Percentiles rank a stretch among this genome's conserved stretches.
Conservation (phyloP, 2,329 filamentous ascomycete species). For the Cadophora sp. region DNA sequence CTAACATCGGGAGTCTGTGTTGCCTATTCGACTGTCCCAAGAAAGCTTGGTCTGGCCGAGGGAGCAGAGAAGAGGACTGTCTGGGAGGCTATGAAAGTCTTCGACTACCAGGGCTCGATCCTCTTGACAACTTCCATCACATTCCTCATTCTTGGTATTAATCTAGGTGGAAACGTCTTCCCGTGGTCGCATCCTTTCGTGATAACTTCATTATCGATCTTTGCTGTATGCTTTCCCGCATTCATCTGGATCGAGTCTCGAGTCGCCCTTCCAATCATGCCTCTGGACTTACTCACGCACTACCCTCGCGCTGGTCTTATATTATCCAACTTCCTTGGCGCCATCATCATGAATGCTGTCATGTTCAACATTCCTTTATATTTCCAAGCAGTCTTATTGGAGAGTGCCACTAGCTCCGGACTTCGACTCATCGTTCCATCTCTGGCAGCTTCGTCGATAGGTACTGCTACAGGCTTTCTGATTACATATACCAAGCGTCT, state of each 20-base stretch:
- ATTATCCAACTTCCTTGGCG: slow-evolving; percentile 59
- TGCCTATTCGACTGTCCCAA: slow-evolving; percentile 56
- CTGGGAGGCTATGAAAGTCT: slow-evolving; percentile 58
- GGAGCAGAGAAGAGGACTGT: slow-evolving; percentile 52
- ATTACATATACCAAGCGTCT: slow-evolving; percentile 65
- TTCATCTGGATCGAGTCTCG: slow-evolving; percentile 60
- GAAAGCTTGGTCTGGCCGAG: slow-evolving; percentile 55
- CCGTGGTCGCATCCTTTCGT: slow-evolving; percentile 67
- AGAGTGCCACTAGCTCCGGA: slow-evolving; percentile 73
- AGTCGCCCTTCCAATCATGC: slow-evolving; percentile 64
- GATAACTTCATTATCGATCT: slow-evolving; percentile 56
- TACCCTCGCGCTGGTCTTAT: slow-evolving; percentile 64
- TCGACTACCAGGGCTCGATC: slow-evolving; percentile 62
- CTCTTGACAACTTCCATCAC: slow-evolving; percentile 60
- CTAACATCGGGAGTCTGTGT: slow-evolving; percentile 53
- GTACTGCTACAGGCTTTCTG: slow-evolving; percentile 65
- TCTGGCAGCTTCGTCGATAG: slow-evolving; percentile 59
- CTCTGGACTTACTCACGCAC: slow-evolving; percentile 57
- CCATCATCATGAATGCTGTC: slow-evolving; percentile 60
- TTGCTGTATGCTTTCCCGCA: slow-evolving; percentile 54
- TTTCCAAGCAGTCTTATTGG: slow-evolving; percentile 77
- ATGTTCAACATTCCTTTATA: slow-evolving; percentile 51
- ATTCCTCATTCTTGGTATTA: slow-evolving; percentile 64
- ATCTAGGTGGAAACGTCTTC: slow-evolving; percentile 68
- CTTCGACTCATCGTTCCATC: slow-evolving; percentile 72